Percentiles rank a stretch among this genome's conserved stretches.
These are phyloP conservation scores for Fusarium dimerum DNA, from an alignment of 2,329 filamentous ascomycete species.

Conservation along the genomic window DNA sequence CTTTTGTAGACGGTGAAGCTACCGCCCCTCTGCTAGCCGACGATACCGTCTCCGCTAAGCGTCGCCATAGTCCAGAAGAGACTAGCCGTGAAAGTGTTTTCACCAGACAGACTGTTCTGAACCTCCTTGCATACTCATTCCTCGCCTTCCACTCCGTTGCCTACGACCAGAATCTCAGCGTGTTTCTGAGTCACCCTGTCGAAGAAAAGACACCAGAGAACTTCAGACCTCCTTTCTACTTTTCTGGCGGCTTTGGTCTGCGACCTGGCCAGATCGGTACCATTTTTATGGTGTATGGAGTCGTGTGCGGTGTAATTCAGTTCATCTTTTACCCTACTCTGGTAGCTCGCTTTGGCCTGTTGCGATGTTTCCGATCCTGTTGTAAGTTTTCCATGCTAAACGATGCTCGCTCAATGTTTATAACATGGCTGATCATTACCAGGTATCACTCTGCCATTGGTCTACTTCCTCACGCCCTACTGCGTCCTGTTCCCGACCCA, in stretches of 20 bases:
- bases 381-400: constrained; percentile 35
- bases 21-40: constrained; percentile 55
- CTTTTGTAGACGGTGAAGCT: constrained; percentile 57
- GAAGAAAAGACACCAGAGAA: constrained; percentile 58
- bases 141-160: constrained; percentile 81
- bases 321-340: constrained; percentile 82
- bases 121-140: constrained; percentile 76
- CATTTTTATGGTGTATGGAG: constrained; percentile 81
- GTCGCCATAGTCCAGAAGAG: constrained; percentile 21
- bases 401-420: no score
- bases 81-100: constrained; percentile 64
- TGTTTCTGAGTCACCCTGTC: constrained; percentile 79
- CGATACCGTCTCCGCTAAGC: constrained; percentile 28
- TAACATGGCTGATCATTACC: constrained; percentile 1
- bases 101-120: constrained; percentile 71
- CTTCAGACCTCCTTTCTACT: constrained; percentile 73
- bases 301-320: constrained; percentile 78
- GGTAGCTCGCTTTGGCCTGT: constrained; percentile 71
- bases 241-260: constrained; percentile 77
- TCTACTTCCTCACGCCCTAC: constrained; percentile 83
- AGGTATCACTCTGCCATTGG: constrained; percentile 68
- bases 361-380: constrained; percentile 71
- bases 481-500: constrained; percentile 61
- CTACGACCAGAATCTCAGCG: constrained; percentile 84
- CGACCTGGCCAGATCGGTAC: constrained; percentile 75